These are phyloP conservation scores for Skeletonema tropicum DNA, from an alignment of 108 stramenopile genomes.

Conservation along the genomic window DNA sequence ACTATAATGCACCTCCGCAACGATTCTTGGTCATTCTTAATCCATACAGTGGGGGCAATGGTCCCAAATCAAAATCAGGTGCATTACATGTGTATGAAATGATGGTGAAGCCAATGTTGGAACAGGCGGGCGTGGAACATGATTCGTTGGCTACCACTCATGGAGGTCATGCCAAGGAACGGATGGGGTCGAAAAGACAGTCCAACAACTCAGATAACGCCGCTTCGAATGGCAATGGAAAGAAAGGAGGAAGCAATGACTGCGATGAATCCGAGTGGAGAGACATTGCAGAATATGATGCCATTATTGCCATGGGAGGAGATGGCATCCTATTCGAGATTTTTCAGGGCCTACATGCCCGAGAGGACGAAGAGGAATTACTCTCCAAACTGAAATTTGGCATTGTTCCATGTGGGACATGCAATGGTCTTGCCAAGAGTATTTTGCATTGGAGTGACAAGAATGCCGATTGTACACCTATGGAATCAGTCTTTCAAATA, in stretches of 20 bases:
- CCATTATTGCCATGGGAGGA: constrained; percentile 79
- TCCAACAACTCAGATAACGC: neutral
- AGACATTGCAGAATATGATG: constrained; percentile 71
- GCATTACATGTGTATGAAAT: constrained; percentile 50
- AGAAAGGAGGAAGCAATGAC: constrained; percentile 17
- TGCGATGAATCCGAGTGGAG: constrained; percentile 13
- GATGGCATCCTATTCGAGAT: constrained; percentile 88
- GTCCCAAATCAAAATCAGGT: constrained; percentile 38
- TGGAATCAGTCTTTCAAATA: constrained; percentile 77
- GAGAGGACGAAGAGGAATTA: constrained; percentile 47
- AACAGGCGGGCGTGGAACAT: constrained; percentile 68
- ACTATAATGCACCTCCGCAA: constrained; percentile 15
- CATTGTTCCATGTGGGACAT: constrained; percentile 80
- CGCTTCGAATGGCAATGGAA: neutral
- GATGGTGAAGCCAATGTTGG: constrained; percentile 72
- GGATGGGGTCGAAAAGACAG: constrained; percentile 45
- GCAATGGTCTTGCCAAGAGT: constrained; percentile 84
- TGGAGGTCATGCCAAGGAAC: constrained; percentile 70
- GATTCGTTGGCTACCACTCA: constrained; percentile 57
- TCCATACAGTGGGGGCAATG: constrained; percentile 68
- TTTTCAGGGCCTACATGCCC: constrained; percentile 67
- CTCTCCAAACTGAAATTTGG: constrained; percentile 65
- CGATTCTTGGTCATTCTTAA: constrained; percentile 74
- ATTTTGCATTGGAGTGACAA: constrained; percentile 50
- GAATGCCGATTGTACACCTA: constrained; percentile 43